Evolutionary conservation across 2,329 filamentous ascomycete species (phyloP), one percentile per base, ranked within the genome.

Genomic region (Cyphellophora attinorum): DNA sequence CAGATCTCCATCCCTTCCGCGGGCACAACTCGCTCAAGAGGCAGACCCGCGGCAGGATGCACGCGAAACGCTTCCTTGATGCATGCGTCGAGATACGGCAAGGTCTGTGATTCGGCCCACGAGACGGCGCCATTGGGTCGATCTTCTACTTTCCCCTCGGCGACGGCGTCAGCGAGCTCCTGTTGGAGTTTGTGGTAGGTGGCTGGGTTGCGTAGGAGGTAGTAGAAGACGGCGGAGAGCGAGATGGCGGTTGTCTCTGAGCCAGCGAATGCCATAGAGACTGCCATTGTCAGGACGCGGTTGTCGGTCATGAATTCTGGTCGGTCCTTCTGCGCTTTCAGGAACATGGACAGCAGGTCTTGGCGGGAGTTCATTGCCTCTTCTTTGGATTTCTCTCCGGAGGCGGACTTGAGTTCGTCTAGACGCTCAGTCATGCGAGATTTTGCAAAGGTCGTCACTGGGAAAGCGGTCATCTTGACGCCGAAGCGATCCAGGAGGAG

Each of bases 211-310:
- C 78, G 77, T 19, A 86, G 65, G 4, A 88, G 59, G 54, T 76
- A 79, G 58, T 88, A 88, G 50, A 89, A 85, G 0, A 85, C 71
- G 6, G 77, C 70, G 6, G 73, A 72, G 0, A 88, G 66, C 4
- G 72, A 75, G 51, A 88, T 88, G 25, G 80, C 82, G 0, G 83
- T 89, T 1, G 83, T 89, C 56, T 91, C 84, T 2, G 74, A 80
- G 3, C 83, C 82, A 1, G 84, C 84, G 81, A 72, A 42, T 11
- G 41, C 40, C 45, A 48, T 48, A 11, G 38, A 42, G 11, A 46
- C 38, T 2, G 45, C 43, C 47, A 48, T 48, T 25, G 47, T 46
- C 11, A 57, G 37, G 13, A 57, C 57, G 2, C 49, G 50, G 14
- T 44, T 19, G 29, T 47, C 45, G 3, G 48, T 46, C 14, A 58